phyloP scores from a whole-genome alignment of 2,329 filamentous ascomycete genomes.

The Lecanicillium sp. region DNA sequence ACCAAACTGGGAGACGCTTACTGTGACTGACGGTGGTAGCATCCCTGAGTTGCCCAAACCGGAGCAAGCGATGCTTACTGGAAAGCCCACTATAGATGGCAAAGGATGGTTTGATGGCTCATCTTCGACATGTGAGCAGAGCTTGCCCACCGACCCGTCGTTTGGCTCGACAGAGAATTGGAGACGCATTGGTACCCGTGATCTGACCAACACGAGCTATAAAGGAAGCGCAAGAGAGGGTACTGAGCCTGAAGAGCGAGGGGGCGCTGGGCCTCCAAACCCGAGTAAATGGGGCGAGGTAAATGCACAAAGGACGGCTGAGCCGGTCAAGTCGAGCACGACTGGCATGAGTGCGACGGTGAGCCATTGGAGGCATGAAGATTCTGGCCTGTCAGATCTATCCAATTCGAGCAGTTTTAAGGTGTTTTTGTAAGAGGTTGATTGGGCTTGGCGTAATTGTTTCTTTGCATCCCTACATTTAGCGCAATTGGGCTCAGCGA shows the following conservation, averaged over 20 bases:
- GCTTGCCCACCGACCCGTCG: constrained; percentile 19
- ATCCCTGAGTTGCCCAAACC: constrained; percentile 16
- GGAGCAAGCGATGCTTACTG: constrained; percentile 12
- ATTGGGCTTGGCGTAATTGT: no score
- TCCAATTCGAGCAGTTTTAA: constrained; percentile 9
- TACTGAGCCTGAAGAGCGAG: constrained; percentile 14
- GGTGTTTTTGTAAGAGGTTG: constrained; percentile 7
- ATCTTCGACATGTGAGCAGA: constrained; percentile 14
- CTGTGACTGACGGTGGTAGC: constrained; percentile 16
- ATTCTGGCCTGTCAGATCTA: constrained; percentile 5
- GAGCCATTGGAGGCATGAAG: constrained; percentile 6
- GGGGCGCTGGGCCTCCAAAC: constrained; percentile 14
- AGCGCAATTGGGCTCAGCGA: no score
- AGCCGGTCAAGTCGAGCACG: constrained; percentile 2
- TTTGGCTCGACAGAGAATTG: constrained; percentile 30
- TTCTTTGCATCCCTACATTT: no score
- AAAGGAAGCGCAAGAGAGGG: constrained; percentile 17
- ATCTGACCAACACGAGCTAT: constrained; percentile 23
- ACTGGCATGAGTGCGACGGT: constrained; percentile 1
- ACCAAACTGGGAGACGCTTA: constrained; percentile 13
- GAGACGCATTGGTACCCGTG: constrained; percentile 19
- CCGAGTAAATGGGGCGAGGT: constrained; percentile 18
- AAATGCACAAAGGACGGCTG: constrained; percentile 5
- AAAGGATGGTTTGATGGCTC: constrained; percentile 18
- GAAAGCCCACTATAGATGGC: constrained; percentile 15